Evolutionary conservation across 768 basidiomycete species (phyloP), one percentile per base, ranked within the genome.

Genomic region (Boletus vinaceobasis): DNA sequence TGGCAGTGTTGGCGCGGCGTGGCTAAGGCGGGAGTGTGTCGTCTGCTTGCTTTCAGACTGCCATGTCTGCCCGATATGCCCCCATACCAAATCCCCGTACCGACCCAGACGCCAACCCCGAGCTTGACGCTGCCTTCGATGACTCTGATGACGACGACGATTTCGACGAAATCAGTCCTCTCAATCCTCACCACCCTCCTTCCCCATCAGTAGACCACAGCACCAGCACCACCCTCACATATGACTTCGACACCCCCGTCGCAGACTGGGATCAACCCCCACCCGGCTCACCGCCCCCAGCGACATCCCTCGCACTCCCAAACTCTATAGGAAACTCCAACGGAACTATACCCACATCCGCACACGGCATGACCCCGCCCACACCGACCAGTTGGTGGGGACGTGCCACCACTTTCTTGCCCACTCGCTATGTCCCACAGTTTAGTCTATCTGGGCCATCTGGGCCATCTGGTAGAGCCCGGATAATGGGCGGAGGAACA

Each of bases 121-220:
- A 93, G 75, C 84, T 94, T 81, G 87, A 93, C 65, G 90, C 90
- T 23, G 91, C 93, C 2, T 94, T 94, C 60, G 86, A 86, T 67
- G 87, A 89, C 60, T 80, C 83, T 5, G 90, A 90, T 52, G 86
- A 86, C 57, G 85, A 88, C 54, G 75, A 77, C 54, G 75, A 75
- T 21, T 1, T 43, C 29, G 73, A 78, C 55, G 72, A 80, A 50
- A 77, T 78, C 19, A 79, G 72, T 33, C 85, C 83, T 46, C 65
- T 84, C 59, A 79, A 79, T 59, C 79, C 79, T 35, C 57, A 54
- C 27, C 45, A 54, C 9, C 59, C 73, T 10, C 68, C 71, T 11
- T 73, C 60, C 13, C 32, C 73, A 29, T 59, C 42, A 50, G 10
- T 45, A 48, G 57, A 53, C 44, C 31, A 53, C 40, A 26, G 7